A percentile compares a stretch with the other conserved stretches of the same genome.
These are phyloP conservation scores for Gossypium mustelinum DNA, from an alignment of 345 rosid genomes.

Conservation along the genomic window DNA sequence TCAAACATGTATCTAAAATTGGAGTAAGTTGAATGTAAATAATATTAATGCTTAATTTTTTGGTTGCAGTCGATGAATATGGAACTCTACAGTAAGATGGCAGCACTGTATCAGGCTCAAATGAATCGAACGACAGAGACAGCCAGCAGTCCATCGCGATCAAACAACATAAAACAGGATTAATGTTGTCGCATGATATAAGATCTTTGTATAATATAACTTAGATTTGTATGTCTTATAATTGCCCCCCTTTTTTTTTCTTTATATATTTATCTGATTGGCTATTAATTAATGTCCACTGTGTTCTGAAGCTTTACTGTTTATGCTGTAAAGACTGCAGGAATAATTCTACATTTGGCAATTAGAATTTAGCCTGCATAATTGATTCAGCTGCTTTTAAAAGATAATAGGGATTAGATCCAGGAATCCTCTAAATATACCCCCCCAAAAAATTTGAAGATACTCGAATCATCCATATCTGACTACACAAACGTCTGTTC, in stretches of 20 bases:
- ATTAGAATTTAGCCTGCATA: no score
- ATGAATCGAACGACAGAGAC: conserved; percentile 37
- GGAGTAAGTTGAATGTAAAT: not conserved
- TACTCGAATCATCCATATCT: not conserved
- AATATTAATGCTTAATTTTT: not conserved
- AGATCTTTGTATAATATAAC: not conserved
- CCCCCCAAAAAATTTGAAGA: no score
- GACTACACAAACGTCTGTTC: not conserved
- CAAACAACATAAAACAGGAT: conserved; percentile 7
- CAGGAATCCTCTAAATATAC: no score
- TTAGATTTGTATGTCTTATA: not conserved
- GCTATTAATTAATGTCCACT: not conserved
- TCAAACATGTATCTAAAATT: no score
- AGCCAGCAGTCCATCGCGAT: conserved; percentile 27
- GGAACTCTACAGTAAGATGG: conserved; percentile 49
- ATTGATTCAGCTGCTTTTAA: no score
- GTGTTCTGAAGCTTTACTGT: no score
- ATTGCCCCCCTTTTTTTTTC: not conserved
- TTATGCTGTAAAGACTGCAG: no score
- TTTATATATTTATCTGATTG: not conserved
- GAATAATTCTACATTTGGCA: no score
- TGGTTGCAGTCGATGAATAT: conserved; percentile 45
- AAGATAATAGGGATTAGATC: no score
- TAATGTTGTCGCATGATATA: not conserved
- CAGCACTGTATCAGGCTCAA: conserved; percentile 44